Base-by-base conservation (phyloP, 1,284 basidiomycete genomes). In the Boletellus sp. region DNA sequence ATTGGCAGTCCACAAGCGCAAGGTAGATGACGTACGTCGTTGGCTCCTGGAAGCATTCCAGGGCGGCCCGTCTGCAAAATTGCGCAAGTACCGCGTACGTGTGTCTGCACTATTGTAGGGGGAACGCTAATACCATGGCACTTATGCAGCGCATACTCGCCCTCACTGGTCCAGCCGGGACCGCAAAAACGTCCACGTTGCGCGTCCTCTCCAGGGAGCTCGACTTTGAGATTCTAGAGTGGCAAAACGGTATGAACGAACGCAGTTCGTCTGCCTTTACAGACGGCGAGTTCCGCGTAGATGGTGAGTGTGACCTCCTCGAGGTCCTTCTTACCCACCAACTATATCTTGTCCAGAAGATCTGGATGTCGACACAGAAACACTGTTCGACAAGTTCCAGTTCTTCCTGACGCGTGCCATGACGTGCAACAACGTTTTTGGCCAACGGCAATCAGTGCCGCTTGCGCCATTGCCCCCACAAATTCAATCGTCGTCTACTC, bases 31-130 rank as follows among this genome's bases (percentile, higher is more conserved):
- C 58, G 89, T 98, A 5, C 81, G 86, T 18, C 75, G 77, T 21
- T 99, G 96, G 96, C 68, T 99, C 3, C 60, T 74, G 1, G 95
- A 97, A 63, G 89, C 95, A 0, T 80, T 94, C 33, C 81, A 85
- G 3, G 87, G 83, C 1, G 83, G 81, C 5, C 79, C 79, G 8
- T 79, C 80, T 1, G 83, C 81, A 1, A 82, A 81, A 54, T 61
- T 91, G 39, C 76, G 75, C 39, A 92, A 88, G 62, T 93, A 94
- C 68, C 80, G 91, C 37, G 92, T 93, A 58, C 47, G 85, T 57
- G 28, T 30, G 30, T 32, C 12, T 32, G 30, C 4, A 7, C 30
- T 8, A 11, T 32, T 32, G 6, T 32, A 13, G 11, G 30, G 30
- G 12, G 13, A 32, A 32, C 30, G 12, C 12, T 32, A 15, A 32